Evolutionary conservation across 306 rosid genomes (phyloP), one percentile per base, ranked within the genome.

Genomic region (Quercus rubra): DNA sequence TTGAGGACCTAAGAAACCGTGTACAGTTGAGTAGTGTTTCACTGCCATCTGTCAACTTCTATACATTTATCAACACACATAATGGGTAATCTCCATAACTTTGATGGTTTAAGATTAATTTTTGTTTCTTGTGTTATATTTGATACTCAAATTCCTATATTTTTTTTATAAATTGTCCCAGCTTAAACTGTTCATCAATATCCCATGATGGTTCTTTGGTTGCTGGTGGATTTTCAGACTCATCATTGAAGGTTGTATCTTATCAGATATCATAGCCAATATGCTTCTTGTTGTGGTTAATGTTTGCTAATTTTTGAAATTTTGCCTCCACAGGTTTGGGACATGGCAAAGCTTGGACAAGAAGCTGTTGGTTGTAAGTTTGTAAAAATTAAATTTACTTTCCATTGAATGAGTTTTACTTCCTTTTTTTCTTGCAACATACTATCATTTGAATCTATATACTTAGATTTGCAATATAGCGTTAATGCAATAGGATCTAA

Each of bases 221-320:
- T 82, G 98, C 98, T 74, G 99, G 96, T 77, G 97, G 99, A 85
- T 95, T 95, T 90, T 91, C 97, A 76, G 99, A 95, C 81, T 93
- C 97, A 12, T 90, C 97, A 14, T 82, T 91, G 82, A 93, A 96
- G 99, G 97, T 93, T 66, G 35, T 64, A 71, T 76, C 74, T 41
- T 49, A 41, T 73, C 18, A 17, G 71, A 28, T 62, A 68, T 51
- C 74, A 52, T 79, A 6, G 70, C 77, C 20, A 5, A 8, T 35
- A 28, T 33, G 33, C 63, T 74, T 54, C 27, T 59, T 55, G 52
- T 49, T 55, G 54, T 49, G 14, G 14, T 28, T 59, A 19, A 59
- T 54, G 75, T 77, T 20, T 74, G 62, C 69, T 88, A 73, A 77
- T 73, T 43, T 79, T 69, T 55, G 55, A 13, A 73, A 83, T 71